Percentiles rank a stretch among this genome's conserved stretches.
Conservation (phyloP, 352 stramenopile genomes). For the Ophiocytium majus region DNA sequence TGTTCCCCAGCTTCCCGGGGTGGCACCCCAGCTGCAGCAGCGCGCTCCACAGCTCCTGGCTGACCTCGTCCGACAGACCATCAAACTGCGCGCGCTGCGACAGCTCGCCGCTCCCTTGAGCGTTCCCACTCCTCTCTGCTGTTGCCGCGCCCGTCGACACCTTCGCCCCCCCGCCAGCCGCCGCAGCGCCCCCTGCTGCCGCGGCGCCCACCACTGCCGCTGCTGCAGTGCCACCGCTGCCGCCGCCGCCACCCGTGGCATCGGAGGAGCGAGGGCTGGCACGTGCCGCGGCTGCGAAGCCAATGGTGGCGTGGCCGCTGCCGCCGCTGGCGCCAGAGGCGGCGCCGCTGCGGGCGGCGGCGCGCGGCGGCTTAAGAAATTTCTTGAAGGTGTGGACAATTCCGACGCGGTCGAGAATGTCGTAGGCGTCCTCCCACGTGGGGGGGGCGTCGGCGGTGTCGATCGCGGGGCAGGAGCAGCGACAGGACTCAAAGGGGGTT, state of each 20-base stretch:
- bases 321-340: neutral
- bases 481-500: neutral
- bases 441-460: neutral
- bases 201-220: neutral
- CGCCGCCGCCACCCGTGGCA: no score
- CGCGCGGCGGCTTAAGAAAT: neutral
- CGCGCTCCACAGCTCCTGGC: neutral
- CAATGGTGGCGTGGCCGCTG: neutral
- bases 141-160: no score
- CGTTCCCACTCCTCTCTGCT: no score
- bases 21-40: neutral
- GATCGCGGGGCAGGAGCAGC: neutral
- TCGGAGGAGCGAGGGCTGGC: no score
- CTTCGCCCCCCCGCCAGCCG: no score
- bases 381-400: constrained; percentile 5
- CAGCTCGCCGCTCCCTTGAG: no score
- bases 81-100: neutral
- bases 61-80: neutral
- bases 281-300: no score
- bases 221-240: no score
- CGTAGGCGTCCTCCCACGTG: neutral
- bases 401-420: neutral
- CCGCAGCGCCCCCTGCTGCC: no score
- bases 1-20: constrained; percentile 4
- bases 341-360: no score